A percentile compares a stretch with the other conserved stretches of the same genome.
These are phyloP conservation scores for Cladobotryum protrusum DNA, from an alignment of 2,329 filamentous ascomycete genomes.

Conservation along the genomic window DNA sequence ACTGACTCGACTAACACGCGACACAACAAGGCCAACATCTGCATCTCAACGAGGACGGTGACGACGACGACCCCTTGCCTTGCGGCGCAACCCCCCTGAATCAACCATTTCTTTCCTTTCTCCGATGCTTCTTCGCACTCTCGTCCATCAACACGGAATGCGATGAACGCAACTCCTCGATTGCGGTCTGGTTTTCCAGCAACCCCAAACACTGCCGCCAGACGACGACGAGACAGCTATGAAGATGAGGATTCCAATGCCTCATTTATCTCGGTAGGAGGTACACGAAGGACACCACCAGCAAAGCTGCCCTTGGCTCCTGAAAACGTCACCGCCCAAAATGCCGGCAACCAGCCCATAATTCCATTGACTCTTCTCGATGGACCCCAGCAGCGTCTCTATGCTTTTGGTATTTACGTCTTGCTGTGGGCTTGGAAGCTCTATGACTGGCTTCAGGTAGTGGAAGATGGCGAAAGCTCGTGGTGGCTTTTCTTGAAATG, in stretches of 20 bases:
- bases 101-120: not conserved
- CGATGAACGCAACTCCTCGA: constrained; percentile 79
- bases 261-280: constrained; percentile 25
- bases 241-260: constrained; percentile 24
- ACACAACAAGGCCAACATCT: constrained; percentile 1
- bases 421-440: constrained; percentile 74
- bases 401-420: constrained; percentile 73
- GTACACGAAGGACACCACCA: constrained; percentile 10
- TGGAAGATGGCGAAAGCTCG: constrained; percentile 80
- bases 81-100: too few relatives aligned
- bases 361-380: constrained; percentile 80
- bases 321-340: constrained; percentile 28
- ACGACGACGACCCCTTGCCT: too few relatives aligned
- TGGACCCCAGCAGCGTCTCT: constrained; percentile 84
- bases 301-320: constrained; percentile 42
- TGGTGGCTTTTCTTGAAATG: constrained; percentile 91
- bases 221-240: constrained; percentile 20
- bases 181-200: constrained; percentile 75
- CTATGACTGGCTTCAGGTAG: constrained; percentile 75
- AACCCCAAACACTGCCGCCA: constrained; percentile 54
- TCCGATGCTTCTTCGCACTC: constrained; percentile 17
- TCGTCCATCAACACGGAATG: constrained; percentile 42
- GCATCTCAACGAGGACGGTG: too few relatives aligned
- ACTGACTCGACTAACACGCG: not conserved
- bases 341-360: constrained; percentile 48